Evolutionary conservation across 495 filamentous ascomycete genomes (phyloP).

Genomic region (Tuber brumale): DNA sequence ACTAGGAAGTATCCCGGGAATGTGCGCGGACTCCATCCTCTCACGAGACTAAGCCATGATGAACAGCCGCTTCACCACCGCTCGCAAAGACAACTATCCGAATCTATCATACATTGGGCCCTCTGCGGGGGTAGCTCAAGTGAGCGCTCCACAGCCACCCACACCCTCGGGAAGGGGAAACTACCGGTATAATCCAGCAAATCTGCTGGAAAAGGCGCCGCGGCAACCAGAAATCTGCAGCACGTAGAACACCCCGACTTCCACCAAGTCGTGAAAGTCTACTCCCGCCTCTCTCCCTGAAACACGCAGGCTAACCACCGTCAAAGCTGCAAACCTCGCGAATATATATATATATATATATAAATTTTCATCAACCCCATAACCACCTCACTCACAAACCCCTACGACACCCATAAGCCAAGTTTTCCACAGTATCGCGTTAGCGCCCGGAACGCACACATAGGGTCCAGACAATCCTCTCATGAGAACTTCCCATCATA

Average conservation of each 20-base stretch:
- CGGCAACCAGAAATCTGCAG: conserved; percentile 28
- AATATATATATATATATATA: too few species aligned
- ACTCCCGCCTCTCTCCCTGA: conserved; percentile 44
- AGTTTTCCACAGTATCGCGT: conserved; percentile 46
- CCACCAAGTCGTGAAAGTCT: conserved; percentile 50
- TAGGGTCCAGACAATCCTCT: conserved; percentile 52
- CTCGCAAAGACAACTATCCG: conserved; percentile 48
- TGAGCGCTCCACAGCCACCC: not conserved
- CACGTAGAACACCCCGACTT: conserved; percentile 42
- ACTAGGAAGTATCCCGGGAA: conserved; percentile 50
- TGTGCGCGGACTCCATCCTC: conserved; percentile 48
- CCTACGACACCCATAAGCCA: conserved; percentile 45
- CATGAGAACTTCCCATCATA: conserved; percentile 45
- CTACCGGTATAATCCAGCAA: too few species aligned
- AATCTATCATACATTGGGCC: conserved; percentile 61
- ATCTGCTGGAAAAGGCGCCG: not conserved
- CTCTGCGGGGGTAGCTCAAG: conserved; percentile 50
- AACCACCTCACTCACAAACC: conserved; percentile 44
- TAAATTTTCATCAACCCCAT: conserved; percentile 43
- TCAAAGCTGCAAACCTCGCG: conserved; percentile 34
- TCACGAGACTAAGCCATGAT: conserved; percentile 50
- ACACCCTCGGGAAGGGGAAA: not conserved
- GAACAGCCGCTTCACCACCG: conserved; percentile 50
- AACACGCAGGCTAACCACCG: conserved; percentile 28
- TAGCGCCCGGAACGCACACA: conserved; percentile 32